phyloP scores from a whole-genome alignment of 2,329 filamentous ascomycete genomes.

The Arachnomyces sp. region DNA sequence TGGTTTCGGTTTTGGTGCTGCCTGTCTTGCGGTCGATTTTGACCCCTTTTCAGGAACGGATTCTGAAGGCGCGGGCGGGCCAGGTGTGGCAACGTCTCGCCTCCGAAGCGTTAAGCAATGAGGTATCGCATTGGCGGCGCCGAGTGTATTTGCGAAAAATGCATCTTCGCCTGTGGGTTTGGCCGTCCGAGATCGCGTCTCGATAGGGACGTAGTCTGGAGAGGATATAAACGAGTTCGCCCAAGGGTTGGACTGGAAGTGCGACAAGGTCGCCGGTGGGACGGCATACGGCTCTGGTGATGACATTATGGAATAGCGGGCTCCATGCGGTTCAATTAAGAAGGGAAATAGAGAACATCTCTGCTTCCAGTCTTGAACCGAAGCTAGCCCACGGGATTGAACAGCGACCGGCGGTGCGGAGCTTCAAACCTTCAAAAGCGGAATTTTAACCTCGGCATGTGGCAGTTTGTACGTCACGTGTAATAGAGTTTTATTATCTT shows the following conservation, averaged over 20 bases:
- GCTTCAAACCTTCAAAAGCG: too few species aligned
- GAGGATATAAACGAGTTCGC: conserved; percentile 24
- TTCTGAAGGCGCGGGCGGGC: conserved; percentile 1
- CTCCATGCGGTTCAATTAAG: too few species aligned
- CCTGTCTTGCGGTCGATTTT: conserved; percentile 4
- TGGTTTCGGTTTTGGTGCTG: conserved; percentile 14
- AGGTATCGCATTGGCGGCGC: conserved; percentile 32
- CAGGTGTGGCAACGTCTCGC: conserved; percentile 6
- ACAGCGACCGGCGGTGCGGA: too few species aligned
- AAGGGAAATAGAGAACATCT: too few species aligned
- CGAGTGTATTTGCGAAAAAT: conserved; percentile 33
- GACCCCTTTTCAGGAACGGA: not conserved
- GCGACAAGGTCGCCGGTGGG: conserved; percentile 8
- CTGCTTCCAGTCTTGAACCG: too few species aligned
- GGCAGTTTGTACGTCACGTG: too few species aligned
- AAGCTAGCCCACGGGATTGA: too few species aligned
- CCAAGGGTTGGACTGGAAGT: conserved; percentile 22
- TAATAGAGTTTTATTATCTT: too few species aligned
- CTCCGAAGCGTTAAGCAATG: conserved; percentile 31
- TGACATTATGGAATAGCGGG: too few species aligned
- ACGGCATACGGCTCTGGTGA: not conserved
- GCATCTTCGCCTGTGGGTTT: conserved; percentile 37
- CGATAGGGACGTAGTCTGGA: conserved; percentile 29
- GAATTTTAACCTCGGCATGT: too few species aligned
- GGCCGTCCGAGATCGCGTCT: conserved; percentile 31